These are phyloP conservation scores for Leptomonas seymouri DNA, from an alignment of 208 protist genomes.

Conservation along the genomic window DNA sequence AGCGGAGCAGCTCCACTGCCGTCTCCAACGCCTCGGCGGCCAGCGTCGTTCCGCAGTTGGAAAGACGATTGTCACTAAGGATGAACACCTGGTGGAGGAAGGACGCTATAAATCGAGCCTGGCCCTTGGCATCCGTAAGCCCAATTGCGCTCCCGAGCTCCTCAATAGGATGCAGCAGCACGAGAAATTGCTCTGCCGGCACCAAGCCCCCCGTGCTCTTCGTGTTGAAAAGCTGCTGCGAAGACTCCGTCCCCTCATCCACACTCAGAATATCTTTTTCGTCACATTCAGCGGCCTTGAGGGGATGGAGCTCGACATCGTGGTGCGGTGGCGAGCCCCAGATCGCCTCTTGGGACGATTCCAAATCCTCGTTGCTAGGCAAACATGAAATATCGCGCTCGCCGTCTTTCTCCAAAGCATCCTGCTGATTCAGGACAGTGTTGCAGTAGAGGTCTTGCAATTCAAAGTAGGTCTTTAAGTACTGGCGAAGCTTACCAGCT, in stretches of 20 bases:
- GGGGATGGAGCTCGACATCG: constrained; percentile 23
- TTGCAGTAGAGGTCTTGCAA: constrained; percentile 43
- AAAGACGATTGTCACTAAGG: constrained; percentile 5
- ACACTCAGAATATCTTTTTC: constrained; percentile 16
- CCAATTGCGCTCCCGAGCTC: constrained; percentile 17
- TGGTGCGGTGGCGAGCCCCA: constrained; percentile 19
- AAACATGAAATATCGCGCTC: constrained; percentile 10
- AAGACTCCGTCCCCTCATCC: constrained; percentile 11
- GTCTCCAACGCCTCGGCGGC: constrained; percentile 24
- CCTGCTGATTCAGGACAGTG: constrained; percentile 23
- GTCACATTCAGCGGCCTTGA: constrained; percentile 6
- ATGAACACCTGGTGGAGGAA: constrained; percentile 24
- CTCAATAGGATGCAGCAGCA: constrained; percentile 19
- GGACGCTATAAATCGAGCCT: constrained; percentile 11
- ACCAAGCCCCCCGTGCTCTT: constrained; percentile 7
- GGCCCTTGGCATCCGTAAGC: constrained; percentile 4
- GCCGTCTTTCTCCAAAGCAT: not conserved
- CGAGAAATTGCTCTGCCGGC: constrained; percentile 3
- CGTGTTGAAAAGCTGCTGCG: constrained; percentile 12
- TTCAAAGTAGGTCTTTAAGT: constrained; percentile 33
- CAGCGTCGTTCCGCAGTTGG: constrained; percentile 9
- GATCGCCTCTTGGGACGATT: constrained; percentile 15
- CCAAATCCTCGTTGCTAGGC: constrained; percentile 13
- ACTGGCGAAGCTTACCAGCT: constrained; percentile 24
- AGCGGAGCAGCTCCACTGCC: constrained; percentile 20